Conservation (phyloP, 768 basidiomycete species). For the Sistotremastrum suecicum region DNA sequence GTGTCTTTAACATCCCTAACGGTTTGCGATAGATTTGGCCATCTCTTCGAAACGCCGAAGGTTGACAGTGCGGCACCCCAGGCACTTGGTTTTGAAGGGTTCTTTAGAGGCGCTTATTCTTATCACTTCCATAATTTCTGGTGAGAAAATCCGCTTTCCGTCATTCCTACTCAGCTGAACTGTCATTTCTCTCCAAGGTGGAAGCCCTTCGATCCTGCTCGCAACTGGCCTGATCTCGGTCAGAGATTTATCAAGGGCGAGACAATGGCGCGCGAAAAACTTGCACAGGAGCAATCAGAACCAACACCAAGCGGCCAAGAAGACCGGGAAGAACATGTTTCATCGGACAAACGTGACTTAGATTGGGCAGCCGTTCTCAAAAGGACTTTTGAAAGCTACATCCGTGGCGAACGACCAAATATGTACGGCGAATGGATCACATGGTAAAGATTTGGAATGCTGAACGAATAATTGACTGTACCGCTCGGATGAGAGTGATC, state of each 20-base stretch:
- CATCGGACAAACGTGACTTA: conserved; percentile 65
- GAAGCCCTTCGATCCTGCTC: conserved; percentile 83
- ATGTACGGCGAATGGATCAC: conserved; percentile 81
- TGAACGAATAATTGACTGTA: too few relatives aligned
- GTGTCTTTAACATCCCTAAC: conserved; percentile 3
- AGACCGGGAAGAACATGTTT: conserved; percentile 28
- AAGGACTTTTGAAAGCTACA: conserved; percentile 85
- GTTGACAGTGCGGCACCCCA: conserved; percentile 68
- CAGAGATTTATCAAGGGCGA: conserved; percentile 65
- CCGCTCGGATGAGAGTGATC: too few relatives aligned
- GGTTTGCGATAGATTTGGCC: conserved; percentile 46
- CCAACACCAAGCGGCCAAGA: conserved; percentile 11
- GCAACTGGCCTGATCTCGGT: conserved; percentile 96
- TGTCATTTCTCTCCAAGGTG: conserved; percentile 42
- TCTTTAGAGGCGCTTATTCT: conserved; percentile 90
- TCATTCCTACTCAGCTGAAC: not conserved
- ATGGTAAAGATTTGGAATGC: conserved; percentile 31
- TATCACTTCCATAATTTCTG: conserved; percentile 96
- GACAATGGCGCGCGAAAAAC: conserved; percentile 36
- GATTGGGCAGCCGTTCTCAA: conserved; percentile 93
- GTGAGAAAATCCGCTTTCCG: conserved; percentile 20
- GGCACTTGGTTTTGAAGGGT: conserved; percentile 84
- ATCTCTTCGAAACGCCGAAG: conserved; percentile 76
- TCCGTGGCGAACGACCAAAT: conserved; percentile 85
- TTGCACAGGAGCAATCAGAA: conserved; percentile 18